Evolutionary conservation across 2,329 filamentous ascomycete genomes (phyloP).

Genomic region (Fusarium solani-melongenae): DNA sequence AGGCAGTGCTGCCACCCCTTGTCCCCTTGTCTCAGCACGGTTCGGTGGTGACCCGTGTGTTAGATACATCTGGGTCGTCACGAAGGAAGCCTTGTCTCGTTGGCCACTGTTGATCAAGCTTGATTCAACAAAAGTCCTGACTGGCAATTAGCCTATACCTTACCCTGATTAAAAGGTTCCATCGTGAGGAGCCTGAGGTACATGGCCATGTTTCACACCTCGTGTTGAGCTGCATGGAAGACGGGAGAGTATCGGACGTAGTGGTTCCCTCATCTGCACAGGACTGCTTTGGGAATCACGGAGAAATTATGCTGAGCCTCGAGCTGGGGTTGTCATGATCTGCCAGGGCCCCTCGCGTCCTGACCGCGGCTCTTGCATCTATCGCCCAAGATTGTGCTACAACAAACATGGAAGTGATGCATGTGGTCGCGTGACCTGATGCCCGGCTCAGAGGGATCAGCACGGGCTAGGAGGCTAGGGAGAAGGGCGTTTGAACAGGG

Average conservation of each 20-base stretch:
- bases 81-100: neutral
- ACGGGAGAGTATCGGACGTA: neutral
- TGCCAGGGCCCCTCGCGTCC: neutral
- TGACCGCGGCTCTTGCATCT: neutral
- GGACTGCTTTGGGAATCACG: neutral
- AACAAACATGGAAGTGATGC: neutral
- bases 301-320: neutral
- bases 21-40: neutral
- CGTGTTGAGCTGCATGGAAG: neutral
- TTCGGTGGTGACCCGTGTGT: neutral
- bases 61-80: neutral
- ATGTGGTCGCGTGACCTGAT: conserved; percentile 6
- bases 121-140: neutral
- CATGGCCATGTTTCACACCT: neutral
- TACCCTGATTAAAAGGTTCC: neutral
- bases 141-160: neutral
- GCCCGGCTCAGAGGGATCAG: conserved; percentile 3
- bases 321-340: neutral
- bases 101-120: neutral
- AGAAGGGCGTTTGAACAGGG: neutral
- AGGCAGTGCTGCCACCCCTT: neutral
- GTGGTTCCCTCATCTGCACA: neutral
- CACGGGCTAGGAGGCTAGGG: neutral
- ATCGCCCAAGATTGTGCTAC: neutral
- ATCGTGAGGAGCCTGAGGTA: neutral